Evolutionary conservation across 495 filamentous ascomycete species (phyloP).

Genomic region (Podospora didyma): DNA sequence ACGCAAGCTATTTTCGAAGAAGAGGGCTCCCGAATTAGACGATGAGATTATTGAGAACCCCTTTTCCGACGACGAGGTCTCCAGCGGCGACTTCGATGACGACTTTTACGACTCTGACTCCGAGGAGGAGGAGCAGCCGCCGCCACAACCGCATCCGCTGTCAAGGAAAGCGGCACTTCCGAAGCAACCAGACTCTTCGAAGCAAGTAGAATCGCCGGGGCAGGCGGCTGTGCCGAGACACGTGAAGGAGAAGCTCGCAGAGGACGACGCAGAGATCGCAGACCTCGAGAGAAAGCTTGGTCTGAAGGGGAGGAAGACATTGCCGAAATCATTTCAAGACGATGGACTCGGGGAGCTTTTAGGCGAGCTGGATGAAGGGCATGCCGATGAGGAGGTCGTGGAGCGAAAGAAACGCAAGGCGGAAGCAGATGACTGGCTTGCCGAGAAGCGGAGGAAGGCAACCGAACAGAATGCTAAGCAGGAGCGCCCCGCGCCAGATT

Average conservation of each 20-base stretch:
- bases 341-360: slow-evolving; percentile 81
- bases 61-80: neutral
- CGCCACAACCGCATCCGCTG: no score
- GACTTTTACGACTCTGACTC: slow-evolving; percentile 18
- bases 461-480: slow-evolving; percentile 18
- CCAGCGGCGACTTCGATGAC: no score
- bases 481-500: slow-evolving; percentile 12
- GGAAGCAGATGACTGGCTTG: slow-evolving; percentile 51
- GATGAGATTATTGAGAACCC: neutral
- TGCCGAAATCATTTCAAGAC: slow-evolving; percentile 73
- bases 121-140: neutral
- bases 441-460: slow-evolving; percentile 44
- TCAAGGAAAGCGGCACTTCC: no score
- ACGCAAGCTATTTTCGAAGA: neutral
- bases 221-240: slow-evolving; percentile 48
- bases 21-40: slow-evolving; percentile 8
- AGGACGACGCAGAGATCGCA: slow-evolving; percentile 85
- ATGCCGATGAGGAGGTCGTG: slow-evolving; percentile 48
- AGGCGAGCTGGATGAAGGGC: slow-evolving; percentile 48
- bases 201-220: neutral
- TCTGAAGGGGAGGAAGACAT: slow-evolving; percentile 70
- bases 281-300: slow-evolving; percentile 86
- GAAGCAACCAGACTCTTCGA: no score
- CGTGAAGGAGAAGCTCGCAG: slow-evolving; percentile 59
- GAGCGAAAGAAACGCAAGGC: slow-evolving; percentile 65